Base-by-base conservation (phyloP, 345 rosid species). In the Salix arbutifolia region DNA sequence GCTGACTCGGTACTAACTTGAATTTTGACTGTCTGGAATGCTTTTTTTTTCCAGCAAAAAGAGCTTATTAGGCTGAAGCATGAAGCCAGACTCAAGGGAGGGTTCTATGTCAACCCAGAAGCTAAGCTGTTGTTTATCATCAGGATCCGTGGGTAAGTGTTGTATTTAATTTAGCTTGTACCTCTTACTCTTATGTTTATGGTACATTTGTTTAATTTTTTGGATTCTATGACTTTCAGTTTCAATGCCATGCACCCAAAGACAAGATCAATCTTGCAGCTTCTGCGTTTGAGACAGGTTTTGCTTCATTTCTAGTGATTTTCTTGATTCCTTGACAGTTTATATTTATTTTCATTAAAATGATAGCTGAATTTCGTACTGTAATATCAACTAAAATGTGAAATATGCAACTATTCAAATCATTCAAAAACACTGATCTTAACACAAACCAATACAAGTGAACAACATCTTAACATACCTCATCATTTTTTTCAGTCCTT, bases 271-370 rank as follows among this genome's bases (percentile, higher is more conserved):
- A 92, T 94, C 70, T 83, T 94, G 85, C 97, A 93, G 88, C 97
- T 93, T 31, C 77, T 95, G 76, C 94, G 97, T 74, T 65, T 95
- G 86, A 87, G 97, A 88, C 99, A 95, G 97, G 97, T 94, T 50
- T 25, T 72, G 23, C 18, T 2, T 1, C 21, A 23, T 35, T 1
- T 8, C 19, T 14, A 56, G 12, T 21, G 2, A 56, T 8, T 56
- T 56, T 25, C 12, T 56, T 56, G 61, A 56, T 56, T 56, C 61
- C 13, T 8, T 56, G 48, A 44, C 11, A 44, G 48, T 44, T 44
- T 10, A 8, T n/a, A 56, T n/a, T 56, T n/a, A n/a, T 56, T 21
- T 56, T n/a, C 23, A 5, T 19, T 52, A 19, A 52, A 52, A 0
- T 6, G 23, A 18, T 6, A 13, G 21, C 56, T 50, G 5, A 48